Evolutionary conservation across 805 yeast genomes (phyloP), one percentile per base, ranked within the genome.

Genomic region (Jamesozyma hellenica): DNA sequence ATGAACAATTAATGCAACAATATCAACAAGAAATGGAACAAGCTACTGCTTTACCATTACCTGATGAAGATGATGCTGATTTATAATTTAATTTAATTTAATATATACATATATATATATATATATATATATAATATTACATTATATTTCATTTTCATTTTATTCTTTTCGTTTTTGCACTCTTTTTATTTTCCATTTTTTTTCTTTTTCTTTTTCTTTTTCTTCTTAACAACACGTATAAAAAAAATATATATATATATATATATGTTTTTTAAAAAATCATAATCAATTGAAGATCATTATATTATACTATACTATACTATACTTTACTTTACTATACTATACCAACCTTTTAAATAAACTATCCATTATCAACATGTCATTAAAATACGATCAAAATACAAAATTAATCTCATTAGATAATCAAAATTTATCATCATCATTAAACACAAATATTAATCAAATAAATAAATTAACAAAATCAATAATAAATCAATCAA

Each of bases 31-130:
- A 92, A 75, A 90, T 92, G 94, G 96, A 86, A 67, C 94, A 84
- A 72, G 99, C 99, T 61, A 86, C 97, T 56, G 95, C 96, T 54
- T 76, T 92, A 78, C 98, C 99, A 68, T 82, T 92, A 68, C 99
- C 99, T 55, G 99, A 92, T 73, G 99, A 92, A 75, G 99, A 92
- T 67, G 99, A 92, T 64, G 96, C 96, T 63, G 99, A 92, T 71
- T 83, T 92, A 72, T 92, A 86, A 74, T 41, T 8, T 10, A 25
- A 17, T 14, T 18, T 4, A 11, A 14, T 16, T 15, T 14, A 9
- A 31, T 31, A 15, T 31, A 17, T 31, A 31, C 12, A 31, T 21
- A 21, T 21, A 21, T 21, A 21, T 21, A 21, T 14, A n/a, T 18
- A 32, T 37, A 30, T 17, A 26, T 26, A 29, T 29, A 30, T 31